Evolutionary conservation across 768 basidiomycete species (phyloP).

Genomic region (Leccinum incarnatum): DNA sequence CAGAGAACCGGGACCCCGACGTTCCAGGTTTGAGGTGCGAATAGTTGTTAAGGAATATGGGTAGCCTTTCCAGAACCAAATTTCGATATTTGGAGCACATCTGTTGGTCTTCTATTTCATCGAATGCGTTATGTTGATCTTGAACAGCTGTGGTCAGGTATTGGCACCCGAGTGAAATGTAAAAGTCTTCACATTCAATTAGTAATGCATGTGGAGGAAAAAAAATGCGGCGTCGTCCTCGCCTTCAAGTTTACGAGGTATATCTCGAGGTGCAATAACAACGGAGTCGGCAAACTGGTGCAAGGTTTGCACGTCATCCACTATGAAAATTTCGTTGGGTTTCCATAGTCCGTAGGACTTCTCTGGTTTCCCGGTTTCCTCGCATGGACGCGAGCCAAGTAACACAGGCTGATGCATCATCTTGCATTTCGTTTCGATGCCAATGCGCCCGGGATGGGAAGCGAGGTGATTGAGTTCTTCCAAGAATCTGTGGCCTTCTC

Average conservation of each 20-base stretch:
- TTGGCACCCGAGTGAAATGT: conserved; percentile 66
- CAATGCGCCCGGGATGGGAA: neutral
- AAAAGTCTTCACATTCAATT: conserved; percentile 51
- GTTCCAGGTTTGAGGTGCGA: conserved; percentile 56
- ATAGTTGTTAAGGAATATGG: conserved; percentile 86
- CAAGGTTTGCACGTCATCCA: conserved; percentile 76
- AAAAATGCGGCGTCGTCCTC: neutral
- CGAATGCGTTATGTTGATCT: conserved; percentile 63
- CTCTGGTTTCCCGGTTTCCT: conserved; percentile 39
- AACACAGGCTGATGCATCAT: conserved; percentile 71
- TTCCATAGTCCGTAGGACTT: conserved; percentile 56
- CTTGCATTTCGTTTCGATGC: conserved; percentile 18
- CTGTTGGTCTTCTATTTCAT: conserved; percentile 45
- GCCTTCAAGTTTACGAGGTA: conserved; percentile 88
- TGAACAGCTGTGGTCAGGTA: conserved; percentile 68
- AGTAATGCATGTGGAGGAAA: neutral
- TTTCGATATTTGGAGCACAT: conserved; percentile 46
- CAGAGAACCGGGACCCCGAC: conserved; percentile 56
- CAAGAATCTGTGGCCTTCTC: conserved; percentile 36
- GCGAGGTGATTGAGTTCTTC: neutral
- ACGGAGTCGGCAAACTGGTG: conserved; percentile 71
- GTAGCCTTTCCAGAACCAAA: conserved; percentile 73
- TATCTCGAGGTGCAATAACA: conserved; percentile 79
- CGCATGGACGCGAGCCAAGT: conserved; percentile 40
- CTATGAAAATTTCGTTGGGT: conserved; percentile 69